Evolutionary conservation across 2,329 filamentous ascomycete species (phyloP).

Genomic region (Fusarium sp.): DNA sequence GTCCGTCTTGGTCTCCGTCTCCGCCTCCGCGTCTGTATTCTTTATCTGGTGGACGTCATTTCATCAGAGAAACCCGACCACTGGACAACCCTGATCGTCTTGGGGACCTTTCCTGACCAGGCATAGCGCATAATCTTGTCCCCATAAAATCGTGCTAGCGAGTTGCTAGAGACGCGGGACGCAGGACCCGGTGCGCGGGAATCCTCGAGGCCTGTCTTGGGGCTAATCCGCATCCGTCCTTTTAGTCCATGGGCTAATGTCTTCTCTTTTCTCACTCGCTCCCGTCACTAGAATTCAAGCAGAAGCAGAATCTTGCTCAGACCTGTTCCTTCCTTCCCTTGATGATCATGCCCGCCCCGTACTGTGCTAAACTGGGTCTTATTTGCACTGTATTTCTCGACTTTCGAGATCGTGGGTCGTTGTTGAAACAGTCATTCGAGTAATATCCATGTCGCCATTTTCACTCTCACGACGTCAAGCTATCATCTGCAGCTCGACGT

Average conservation of each 20-base stretch:
- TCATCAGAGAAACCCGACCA: conserved; percentile 1
- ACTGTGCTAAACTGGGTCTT: background rate
- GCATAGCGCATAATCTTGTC: background rate
- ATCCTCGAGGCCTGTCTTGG: conserved; percentile 15
- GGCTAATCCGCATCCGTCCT: conserved; percentile 27
- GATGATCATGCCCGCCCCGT: conserved; percentile 9
- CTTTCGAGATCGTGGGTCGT: conserved; percentile 6
- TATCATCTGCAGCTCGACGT: background rate
- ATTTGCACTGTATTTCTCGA: conserved; percentile 13
- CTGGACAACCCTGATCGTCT: conserved; percentile 21
- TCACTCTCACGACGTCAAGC: background rate
- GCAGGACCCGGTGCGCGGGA: conserved; percentile 43
- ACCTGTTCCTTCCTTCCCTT: conserved; percentile 15
- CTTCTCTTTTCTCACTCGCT: conserved; percentile 36
- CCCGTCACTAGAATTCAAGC: background rate
- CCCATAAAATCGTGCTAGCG: conserved; percentile 23
- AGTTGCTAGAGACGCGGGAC: conserved; percentile 34
- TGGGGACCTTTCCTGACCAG: background rate
- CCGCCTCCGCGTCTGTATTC: background rate
- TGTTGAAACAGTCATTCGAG: background rate
- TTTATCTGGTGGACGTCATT: conserved; percentile 25
- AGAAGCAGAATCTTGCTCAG: background rate
- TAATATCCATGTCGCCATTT: background rate
- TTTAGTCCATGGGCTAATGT: conserved; percentile 7
- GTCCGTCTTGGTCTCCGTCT: background rate